Percentiles rank a stretch among this genome's conserved stretches.
phyloP scores from a whole-genome alignment of 148 eudicot genomes.

The Suaeda aralocaspica region DNA sequence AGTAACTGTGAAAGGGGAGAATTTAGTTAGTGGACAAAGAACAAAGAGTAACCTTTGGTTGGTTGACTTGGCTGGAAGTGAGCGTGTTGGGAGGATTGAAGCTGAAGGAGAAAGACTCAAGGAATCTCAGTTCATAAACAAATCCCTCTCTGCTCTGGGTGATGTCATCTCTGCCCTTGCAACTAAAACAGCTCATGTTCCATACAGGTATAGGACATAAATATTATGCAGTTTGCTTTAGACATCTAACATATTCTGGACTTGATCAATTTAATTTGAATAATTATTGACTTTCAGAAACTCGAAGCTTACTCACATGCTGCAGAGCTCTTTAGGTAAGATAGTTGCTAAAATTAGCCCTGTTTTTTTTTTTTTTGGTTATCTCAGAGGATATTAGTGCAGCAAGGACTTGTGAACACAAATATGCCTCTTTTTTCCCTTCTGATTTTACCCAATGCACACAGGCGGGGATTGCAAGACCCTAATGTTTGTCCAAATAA shows the following conservation, averaged over 20 bases:
- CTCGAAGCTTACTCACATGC: constrained; percentile 91
- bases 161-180: constrained; percentile 97
- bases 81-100: constrained; percentile 83
- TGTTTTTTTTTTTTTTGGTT: background rate
- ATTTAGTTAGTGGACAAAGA: constrained; percentile 58
- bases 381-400: background rate
- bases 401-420: background rate
- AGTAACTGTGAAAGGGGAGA: constrained; percentile 68
- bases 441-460: background rate
- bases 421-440: background rate
- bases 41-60: constrained; percentile 96
- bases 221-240: background rate
- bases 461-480: constrained; percentile 99
- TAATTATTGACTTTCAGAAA: constrained; percentile 49
- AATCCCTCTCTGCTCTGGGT: constrained; percentile 91
- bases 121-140: constrained; percentile 93
- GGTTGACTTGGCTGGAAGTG: constrained; percentile 98
- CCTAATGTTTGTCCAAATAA: constrained; percentile 90
- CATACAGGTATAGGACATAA: constrained; percentile 53
- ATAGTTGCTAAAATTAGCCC: constrained; percentile 1
- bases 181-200: constrained; percentile 79
- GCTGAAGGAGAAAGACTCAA: constrained; percentile 95
- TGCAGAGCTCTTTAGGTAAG: constrained; percentile 96
- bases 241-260: background rate
- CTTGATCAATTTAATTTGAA: background rate